Evolutionary conservation across 768 basidiomycete species (phyloP).

Genomic region (Chalciporus piperatus): DNA sequence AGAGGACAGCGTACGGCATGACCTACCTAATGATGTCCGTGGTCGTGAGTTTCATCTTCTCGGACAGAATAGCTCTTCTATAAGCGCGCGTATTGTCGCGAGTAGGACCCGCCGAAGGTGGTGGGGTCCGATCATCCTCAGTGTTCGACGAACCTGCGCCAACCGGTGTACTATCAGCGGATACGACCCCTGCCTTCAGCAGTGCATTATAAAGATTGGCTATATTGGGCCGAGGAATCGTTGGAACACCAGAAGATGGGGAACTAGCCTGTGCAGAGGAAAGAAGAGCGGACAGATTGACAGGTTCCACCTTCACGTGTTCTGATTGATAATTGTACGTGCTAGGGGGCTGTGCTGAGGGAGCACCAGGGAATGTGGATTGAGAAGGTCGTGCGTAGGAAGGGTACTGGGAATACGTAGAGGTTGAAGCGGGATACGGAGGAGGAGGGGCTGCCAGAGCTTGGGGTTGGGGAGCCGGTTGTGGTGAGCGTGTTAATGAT

Average conservation of each 20-base stretch:
- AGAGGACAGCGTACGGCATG: conserved; percentile 15
- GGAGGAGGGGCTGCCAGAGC: conserved; percentile 27
- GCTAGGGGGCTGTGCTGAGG: conserved; percentile 33
- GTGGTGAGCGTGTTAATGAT: conserved; percentile 46
- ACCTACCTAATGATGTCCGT: conserved; percentile 69
- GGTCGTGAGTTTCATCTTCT: conserved; percentile 60
- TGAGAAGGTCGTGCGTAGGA: conserved; percentile 28
- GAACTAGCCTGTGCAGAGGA: conserved; percentile 23
- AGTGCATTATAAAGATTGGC: conserved; percentile 63
- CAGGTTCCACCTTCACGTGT: conserved; percentile 28
- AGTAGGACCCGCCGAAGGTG: conserved; percentile 35
- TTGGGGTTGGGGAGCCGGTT: conserved; percentile 32
- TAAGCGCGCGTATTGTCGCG: conserved; percentile 57
- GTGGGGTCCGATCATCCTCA: conserved; percentile 27
- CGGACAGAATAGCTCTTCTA: conserved; percentile 54
- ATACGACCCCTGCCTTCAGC: conserved; percentile 76
- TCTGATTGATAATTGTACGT: conserved; percentile 25
- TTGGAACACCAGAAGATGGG: conserved; percentile 21
- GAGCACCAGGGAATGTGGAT: conserved; percentile 29
- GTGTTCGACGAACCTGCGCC: conserved; percentile 42
- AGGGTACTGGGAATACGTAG: conserved; percentile 31
- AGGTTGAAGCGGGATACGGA: conserved; percentile 21
- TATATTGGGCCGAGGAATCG: conserved; percentile 39
- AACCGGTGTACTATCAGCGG: conserved; percentile 49
- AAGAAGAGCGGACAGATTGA: conserved; percentile 31